Evolutionary conservation across 257 asterid genomes (phyloP).

Genomic region (Solanum clarkiae): DNA sequence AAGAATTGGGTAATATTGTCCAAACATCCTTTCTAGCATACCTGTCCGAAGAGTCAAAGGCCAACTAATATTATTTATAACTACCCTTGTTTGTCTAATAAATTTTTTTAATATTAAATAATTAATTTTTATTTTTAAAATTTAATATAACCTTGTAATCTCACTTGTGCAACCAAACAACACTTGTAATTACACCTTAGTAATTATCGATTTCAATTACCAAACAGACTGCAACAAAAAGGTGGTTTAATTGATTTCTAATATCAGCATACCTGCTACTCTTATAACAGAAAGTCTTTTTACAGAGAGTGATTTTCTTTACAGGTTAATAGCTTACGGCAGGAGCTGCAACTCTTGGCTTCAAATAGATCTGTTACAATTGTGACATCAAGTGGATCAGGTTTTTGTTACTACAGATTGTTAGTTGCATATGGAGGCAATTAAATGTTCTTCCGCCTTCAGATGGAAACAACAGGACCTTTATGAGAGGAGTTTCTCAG

Average conservation of each 20-base stretch:
- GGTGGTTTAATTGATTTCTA: neutral
- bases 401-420: slow-evolving; percentile 20
- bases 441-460: neutral
- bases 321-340: slow-evolving; percentile 73
- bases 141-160: too few species aligned
- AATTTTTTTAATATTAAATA: too few species aligned
- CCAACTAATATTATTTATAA: too few species aligned
- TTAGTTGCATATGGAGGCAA: neutral
- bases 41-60: too few species aligned
- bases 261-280: neutral
- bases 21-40: too few species aligned
- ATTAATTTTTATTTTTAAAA: too few species aligned
- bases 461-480: neutral
- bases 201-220: too few species aligned
- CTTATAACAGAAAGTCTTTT: neutral
- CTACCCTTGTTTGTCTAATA: too few species aligned
- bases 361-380: slow-evolving; percentile 54
- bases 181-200: too few species aligned
- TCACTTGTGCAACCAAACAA: too few species aligned
- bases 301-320: neutral
- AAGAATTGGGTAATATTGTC: too few species aligned
- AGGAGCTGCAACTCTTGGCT: slow-evolving; percentile 63
- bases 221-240: too few species aligned
- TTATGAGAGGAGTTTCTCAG: neutral
- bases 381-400: slow-evolving; percentile 71